Conservation (phyloP, 2,329 filamentous ascomycete species). For the Microcyclospora pomicola region DNA sequence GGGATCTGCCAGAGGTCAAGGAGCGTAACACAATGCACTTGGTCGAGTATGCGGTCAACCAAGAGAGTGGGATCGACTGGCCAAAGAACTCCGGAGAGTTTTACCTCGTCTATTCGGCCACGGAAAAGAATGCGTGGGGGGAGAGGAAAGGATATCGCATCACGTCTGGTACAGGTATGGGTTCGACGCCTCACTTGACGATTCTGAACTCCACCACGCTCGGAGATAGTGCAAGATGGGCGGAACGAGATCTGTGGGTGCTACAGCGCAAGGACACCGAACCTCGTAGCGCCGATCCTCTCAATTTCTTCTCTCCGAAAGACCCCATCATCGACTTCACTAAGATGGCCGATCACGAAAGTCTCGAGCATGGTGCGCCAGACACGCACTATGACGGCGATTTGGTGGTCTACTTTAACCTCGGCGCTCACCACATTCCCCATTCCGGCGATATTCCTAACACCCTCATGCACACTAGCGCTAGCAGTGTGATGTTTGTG, state of each 20-base stretch:
- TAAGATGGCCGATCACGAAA: constrained; percentile 37
- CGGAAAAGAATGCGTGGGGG: constrained; percentile 28
- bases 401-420: constrained; percentile 37
- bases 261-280: constrained; percentile 41
- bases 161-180: constrained; percentile 22
- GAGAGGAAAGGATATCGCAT: constrained; percentile 31
- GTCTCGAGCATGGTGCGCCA: constrained; percentile 25
- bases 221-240: constrained; percentile 34
- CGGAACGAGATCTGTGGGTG: constrained; percentile 39
- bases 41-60: constrained; percentile 11
- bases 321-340: constrained; percentile 40
- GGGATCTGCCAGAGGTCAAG: constrained; percentile 17
- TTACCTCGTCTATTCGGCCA: constrained; percentile 27
- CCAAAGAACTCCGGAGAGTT: constrained; percentile 25
- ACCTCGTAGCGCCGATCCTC: constrained; percentile 31
- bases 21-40: constrained; percentile 21
- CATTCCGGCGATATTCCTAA: constrained; percentile 19
- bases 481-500: constrained; percentile 19
- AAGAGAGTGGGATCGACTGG: constrained; percentile 22
- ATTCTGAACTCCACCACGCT: constrained; percentile 36
- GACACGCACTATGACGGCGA: constrained; percentile 11
- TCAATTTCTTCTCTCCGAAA: constrained; percentile 32
- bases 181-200: constrained; percentile 32
- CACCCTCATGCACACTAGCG: constrained; percentile 19
- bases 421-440: constrained; percentile 39